Evolutionary conservation across 78 protist genomes (phyloP).

Genomic region (Dictyostelium citrinum): DNA sequence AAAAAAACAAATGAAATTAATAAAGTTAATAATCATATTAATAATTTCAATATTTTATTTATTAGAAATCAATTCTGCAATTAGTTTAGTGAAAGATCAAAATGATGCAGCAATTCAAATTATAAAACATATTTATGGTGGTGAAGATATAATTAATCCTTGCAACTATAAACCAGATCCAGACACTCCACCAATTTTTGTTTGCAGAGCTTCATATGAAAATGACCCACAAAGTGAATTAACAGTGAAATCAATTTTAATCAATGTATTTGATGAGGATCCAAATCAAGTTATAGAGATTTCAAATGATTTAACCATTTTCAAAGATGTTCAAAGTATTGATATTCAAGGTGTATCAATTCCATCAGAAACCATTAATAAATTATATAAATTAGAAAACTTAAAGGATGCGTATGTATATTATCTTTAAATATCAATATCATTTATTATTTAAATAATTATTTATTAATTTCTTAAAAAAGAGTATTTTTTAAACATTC

Average conservation of each 20-base stretch:
- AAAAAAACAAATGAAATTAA: neutral
- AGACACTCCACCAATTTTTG: neutral
- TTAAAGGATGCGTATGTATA: neutral
- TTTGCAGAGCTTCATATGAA: neutral
- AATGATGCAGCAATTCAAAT: neutral
- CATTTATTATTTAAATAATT: no score
- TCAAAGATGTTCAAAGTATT: neutral
- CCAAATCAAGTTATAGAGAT: neutral
- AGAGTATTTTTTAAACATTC: neutral
- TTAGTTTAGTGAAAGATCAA: neutral
- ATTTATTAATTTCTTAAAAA: no score
- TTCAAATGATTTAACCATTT: neutral
- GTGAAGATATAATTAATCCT: neutral
- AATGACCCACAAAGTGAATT: neutral
- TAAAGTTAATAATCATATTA: neutral
- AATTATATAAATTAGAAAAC: neutral
- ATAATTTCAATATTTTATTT: neutral
- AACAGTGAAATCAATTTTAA: neutral
- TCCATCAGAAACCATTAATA: neutral
- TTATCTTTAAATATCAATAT: no score
- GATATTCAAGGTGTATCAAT: neutral
- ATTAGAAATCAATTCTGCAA: neutral
- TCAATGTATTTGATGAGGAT: neutral
- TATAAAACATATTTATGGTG: neutral
- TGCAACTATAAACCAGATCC: neutral